Conservation (phyloP, 768 basidiomycete species). For the Strobilomyces dryophilus region DNA sequence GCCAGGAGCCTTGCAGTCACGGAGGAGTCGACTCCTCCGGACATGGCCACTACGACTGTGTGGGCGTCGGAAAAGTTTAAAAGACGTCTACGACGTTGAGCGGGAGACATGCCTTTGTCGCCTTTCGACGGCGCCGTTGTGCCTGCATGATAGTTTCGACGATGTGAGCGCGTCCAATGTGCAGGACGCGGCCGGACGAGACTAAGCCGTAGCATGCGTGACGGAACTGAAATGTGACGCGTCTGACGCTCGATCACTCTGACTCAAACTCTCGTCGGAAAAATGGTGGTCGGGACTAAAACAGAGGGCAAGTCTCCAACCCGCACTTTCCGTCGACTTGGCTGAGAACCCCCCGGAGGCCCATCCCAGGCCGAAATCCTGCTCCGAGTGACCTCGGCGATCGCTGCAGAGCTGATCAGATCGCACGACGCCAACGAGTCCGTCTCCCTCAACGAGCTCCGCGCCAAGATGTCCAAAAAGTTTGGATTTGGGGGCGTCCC, state of each 20-base stretch:
- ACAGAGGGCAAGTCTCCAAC: constrained; percentile 29
- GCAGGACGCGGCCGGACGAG: constrained; percentile 12
- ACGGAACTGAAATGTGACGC: neutral
- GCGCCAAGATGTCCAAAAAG: constrained; percentile 87
- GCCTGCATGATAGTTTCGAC: constrained; percentile 16
- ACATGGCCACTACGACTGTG: constrained; percentile 88
- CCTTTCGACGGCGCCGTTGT: constrained; percentile 20
- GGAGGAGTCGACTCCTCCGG: constrained; percentile 93
- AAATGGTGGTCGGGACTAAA: constrained; percentile 40
- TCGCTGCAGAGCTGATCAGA: constrained; percentile 90
- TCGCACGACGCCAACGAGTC: constrained; percentile 74
- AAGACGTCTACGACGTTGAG: neutral
- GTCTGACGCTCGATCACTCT: neutral
- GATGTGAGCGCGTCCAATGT: neutral
- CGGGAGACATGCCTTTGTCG: constrained; percentile 21
- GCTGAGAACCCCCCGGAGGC: constrained; percentile 33
- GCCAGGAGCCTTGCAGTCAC: constrained; percentile 77
- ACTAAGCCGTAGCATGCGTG: constrained; percentile 6
- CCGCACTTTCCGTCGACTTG: neutral
- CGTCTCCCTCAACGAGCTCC: constrained; percentile 84
- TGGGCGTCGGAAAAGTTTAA: neutral
- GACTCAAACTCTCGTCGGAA: neutral
- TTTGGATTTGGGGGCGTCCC: constrained; percentile 84
- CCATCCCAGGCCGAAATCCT: constrained; percentile 89
- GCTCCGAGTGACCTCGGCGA: constrained; percentile 88